These are phyloP conservation scores for Penicillium sp. DNA, from an alignment of 2,329 filamentous ascomycete genomes.

Conservation along the genomic window DNA sequence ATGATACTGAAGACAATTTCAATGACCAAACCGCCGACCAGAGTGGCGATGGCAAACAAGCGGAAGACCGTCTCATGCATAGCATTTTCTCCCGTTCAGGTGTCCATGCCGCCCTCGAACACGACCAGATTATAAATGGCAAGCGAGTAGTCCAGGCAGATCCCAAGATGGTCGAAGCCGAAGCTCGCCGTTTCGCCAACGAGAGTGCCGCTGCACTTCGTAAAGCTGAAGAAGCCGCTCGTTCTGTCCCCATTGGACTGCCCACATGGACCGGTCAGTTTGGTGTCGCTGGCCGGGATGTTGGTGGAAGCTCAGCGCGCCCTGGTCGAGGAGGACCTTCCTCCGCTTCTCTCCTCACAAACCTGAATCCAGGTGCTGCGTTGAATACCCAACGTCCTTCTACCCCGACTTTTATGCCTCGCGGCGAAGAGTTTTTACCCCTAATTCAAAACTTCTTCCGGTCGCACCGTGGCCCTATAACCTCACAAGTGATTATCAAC, in stretches of 20 bases:
- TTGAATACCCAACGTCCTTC: slow-evolving; percentile 29
- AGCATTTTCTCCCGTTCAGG: slow-evolving; percentile 84
- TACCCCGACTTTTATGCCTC: slow-evolving; percentile 42
- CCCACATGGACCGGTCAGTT: slow-evolving; percentile 92
- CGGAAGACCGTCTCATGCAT: slow-evolving; percentile 77
- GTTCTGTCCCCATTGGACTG: slow-evolving; percentile 73
- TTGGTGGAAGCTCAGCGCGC: slow-evolving; percentile 40
- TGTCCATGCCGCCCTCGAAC: slow-evolving; percentile 88
- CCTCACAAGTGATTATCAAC: slow-evolving; percentile 82
- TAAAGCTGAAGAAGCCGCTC: slow-evolving; percentile 70
- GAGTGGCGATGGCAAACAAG: slow-evolving; percentile 31
- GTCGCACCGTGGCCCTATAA: slow-evolving; percentile 73
- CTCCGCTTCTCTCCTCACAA: slow-evolving; percentile 41
- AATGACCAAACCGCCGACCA: slow-evolving; percentile 37
- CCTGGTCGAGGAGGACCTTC: slow-evolving; percentile 39
- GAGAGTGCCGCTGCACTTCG: slow-evolving; percentile 75
- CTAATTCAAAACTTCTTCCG: slow-evolving; percentile 79
- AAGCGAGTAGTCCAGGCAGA: slow-evolving; percentile 72
- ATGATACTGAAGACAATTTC: not conserved
- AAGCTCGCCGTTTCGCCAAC: slow-evolving; percentile 77
- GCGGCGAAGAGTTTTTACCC: slow-evolving; percentile 64
- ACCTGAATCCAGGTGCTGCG: slow-evolving; percentile 30
- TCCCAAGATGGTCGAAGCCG: slow-evolving; percentile 72
- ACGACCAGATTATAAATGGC: slow-evolving; percentile 85
- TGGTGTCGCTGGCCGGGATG: slow-evolving; percentile 66